phyloP scores from a whole-genome alignment of 129 eudicot genomes.

The Flaveria sonorensis region DNA sequence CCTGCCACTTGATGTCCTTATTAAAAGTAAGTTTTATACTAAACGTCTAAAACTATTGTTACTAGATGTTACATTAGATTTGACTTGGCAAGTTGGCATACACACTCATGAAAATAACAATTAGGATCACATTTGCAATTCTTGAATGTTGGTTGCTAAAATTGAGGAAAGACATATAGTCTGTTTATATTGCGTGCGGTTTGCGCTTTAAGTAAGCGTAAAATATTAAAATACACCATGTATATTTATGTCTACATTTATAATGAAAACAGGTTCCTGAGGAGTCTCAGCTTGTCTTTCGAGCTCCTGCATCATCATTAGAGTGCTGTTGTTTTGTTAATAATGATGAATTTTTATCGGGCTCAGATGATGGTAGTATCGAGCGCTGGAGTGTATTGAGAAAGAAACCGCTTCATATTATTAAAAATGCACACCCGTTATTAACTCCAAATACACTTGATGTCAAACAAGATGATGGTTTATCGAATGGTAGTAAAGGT shows the following conservation, averaged over 20 bases:
- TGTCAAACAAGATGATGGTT: slow-evolving; percentile 30
- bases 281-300: slow-evolving; percentile 75
- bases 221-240: not conserved
- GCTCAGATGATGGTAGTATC: slow-evolving; percentile 95
- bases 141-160: not conserved
- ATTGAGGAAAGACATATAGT: not conserved
- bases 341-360: slow-evolving; percentile 90
- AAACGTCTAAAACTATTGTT: not conserved
- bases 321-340: slow-evolving; percentile 89
- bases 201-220: not conserved
- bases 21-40: no score
- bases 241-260: not conserved
- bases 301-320: slow-evolving; percentile 80
- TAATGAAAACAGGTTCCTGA: slow-evolving; percentile 72
- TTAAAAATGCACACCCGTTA: slow-evolving; percentile 79
- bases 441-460: slow-evolving; percentile 31
- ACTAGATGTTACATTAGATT: not conserved
- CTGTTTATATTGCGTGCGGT: not conserved
- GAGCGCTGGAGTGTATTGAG: slow-evolving; percentile 78
- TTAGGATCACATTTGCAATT: not conserved
- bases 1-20: not conserved
- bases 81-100: not conserved
- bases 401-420: slow-evolving; percentile 85
- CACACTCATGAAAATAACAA: not conserved
- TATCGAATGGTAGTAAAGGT: slow-evolving; percentile 70